Evolutionary conservation across 805 yeast species (phyloP).

Genomic region (Kuraishia hungarica): DNA sequence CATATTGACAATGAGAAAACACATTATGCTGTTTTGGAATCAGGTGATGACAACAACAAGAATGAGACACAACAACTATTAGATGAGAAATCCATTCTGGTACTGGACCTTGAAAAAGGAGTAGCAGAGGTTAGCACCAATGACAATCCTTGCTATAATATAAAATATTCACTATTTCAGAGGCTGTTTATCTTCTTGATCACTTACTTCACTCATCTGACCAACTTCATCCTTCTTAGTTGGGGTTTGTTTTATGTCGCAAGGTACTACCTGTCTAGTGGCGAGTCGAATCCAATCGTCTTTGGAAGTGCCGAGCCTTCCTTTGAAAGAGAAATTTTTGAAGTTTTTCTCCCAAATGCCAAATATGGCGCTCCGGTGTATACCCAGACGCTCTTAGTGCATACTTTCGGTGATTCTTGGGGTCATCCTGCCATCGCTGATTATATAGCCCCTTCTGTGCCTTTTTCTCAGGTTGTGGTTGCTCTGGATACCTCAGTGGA

Average conservation of each 20-base stretch:
- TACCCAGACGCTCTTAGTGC: constrained; percentile 30
- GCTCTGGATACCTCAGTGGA: constrained; percentile 41
- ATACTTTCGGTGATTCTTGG: constrained; percentile 52
- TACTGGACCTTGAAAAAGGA: background rate
- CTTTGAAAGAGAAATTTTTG: constrained; percentile 19
- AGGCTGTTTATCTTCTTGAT: no score
- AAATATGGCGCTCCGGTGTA: constrained; percentile 29
- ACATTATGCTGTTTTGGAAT: background rate
- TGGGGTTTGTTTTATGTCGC: no score
- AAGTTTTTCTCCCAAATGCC: constrained; percentile 19
- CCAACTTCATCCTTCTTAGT: no score
- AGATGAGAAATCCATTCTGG: background rate
- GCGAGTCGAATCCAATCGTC: no score
- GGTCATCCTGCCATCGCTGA: constrained; percentile 39
- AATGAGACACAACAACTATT: background rate
- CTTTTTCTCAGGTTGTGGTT: constrained; percentile 45
- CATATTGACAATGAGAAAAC: background rate
- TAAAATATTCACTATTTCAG: no score
- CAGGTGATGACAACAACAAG: background rate
- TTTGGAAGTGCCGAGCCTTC: background rate
- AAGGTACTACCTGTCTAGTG: no score
- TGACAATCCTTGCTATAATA: no score
- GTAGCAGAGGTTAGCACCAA: background rate
- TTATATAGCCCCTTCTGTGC: constrained; percentile 35
- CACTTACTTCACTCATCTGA: no score